Base-by-base conservation (phyloP, 352 stramenopile genomes). In the Phytophthora parvispora region DNA sequence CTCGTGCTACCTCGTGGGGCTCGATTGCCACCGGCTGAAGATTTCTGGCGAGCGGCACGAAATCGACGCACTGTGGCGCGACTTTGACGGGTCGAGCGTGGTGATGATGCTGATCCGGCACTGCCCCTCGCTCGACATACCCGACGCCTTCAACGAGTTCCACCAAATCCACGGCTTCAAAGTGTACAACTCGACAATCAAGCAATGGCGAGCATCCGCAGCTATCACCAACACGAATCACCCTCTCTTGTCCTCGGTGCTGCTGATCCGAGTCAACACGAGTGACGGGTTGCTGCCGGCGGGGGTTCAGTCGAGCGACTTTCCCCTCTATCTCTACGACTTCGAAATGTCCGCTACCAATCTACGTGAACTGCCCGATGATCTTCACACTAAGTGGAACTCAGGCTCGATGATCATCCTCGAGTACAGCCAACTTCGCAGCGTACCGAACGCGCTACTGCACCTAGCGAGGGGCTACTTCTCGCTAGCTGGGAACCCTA, bases 151-250 rank as follows among this genome's bases (percentile, higher is more conserved):
- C 24, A 45, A 58, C 8, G 59, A 76, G 27, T 67, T 89, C 36
- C 42, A 69, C 15, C 52, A 58, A 9, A 43, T 91, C 18, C 65
- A 81, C n/a, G 32, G 67, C 6, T 25, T 72, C 34, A 3, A 43
- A 4, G 55, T 88, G 1, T 86, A 84, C 64, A 80, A 86, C 16
- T 81, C 75, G 0, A 77, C 58, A 1, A 65, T 89, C 34, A 52
- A 52, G 0, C 29, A 67, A 6, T 81, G 78, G 75, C 18, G 16
- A 2, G 53, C 22, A 8, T 70, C 77, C 6, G 73, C 69, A 10
- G 78, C 67, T 18, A 31, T 84, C 15, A 71, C 49, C 8, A 59
- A 70, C 10, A 34, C 40, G 12, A 52, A 67, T 24, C 73, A 84
- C 25, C 66, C 69, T n/a, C 84, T 56, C 16, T 36, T 56, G 7